Conservation (phyloP, 1,284 basidiomycete genomes). For the Cryptococcus sp. region DNA sequence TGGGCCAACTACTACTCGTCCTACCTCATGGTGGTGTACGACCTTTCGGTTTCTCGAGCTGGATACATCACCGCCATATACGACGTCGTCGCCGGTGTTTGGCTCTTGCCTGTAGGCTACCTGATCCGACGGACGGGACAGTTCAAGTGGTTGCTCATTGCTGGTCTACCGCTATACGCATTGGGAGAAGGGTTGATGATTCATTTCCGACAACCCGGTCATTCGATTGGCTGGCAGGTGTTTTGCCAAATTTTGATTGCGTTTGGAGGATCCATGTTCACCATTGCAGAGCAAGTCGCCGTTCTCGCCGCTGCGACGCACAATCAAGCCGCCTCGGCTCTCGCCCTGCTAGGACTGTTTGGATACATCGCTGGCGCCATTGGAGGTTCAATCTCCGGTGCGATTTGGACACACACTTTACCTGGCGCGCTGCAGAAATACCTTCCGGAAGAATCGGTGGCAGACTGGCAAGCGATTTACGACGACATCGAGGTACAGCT, state of each 20-base stretch:
- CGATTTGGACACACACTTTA: conserved; percentile 48
- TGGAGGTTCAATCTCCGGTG: conserved; percentile 43
- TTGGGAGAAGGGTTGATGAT: conserved; percentile 47
- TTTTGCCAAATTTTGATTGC: conserved; percentile 46
- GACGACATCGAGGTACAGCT: conserved; percentile 30
- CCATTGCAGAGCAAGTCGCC: conserved; percentile 44
- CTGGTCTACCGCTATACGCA: conserved; percentile 38
- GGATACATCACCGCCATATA: conserved; percentile 45
- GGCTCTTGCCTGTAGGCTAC: conserved; percentile 39
- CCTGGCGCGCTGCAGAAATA: conserved; percentile 27
- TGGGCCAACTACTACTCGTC: conserved; percentile 39
- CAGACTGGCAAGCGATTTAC: conserved; percentile 30
- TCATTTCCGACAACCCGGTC: conserved; percentile 40
- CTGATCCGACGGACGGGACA: conserved; percentile 41
- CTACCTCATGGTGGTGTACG: conserved; percentile 42
- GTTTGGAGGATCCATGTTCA: conserved; percentile 44
- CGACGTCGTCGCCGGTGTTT: conserved; percentile 42
- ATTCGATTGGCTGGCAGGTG: conserved; percentile 22
- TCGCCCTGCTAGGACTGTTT: conserved; percentile 42
- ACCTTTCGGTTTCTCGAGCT: conserved; percentile 37
- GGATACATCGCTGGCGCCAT: conserved; percentile 42
- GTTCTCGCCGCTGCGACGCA: conserved; percentile 44
- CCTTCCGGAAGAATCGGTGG: conserved; percentile 36
- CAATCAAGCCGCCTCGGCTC: conserved; percentile 45
- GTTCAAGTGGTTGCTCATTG: conserved; percentile 40